Evolutionary conservation across 768 basidiomycete genomes (phyloP), one percentile per base, ranked within the genome.

Genomic region (Boletus rubropictus): DNA sequence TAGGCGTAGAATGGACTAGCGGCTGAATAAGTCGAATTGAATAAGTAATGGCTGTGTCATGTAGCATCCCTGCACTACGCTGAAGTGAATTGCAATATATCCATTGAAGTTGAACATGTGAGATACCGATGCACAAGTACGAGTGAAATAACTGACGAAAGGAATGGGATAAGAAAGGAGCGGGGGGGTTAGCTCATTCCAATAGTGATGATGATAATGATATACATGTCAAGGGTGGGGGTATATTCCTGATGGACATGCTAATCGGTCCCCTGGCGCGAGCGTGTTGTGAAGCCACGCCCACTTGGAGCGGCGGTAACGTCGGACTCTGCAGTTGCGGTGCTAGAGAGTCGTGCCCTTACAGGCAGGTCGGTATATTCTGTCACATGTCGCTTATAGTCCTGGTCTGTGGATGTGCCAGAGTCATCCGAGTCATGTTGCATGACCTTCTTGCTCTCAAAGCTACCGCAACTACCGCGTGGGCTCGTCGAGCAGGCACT

Each of bases 401-500:
- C 61, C 41, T 61, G 53, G 38, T 67, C 63, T 3, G 67, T 63
- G 18, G 60, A 59, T 18, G 59, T 59, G 41, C 58, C 57, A 31
- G 63, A 60, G 50, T 59, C 64, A 17, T 70, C 59, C 15, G 68
- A 64, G 45, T 60, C 57, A 17, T 48, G 56, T 37, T 57, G 54
- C 21, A 34, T 35, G 18, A 39, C 57, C 40, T 56, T 60, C 38
- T 55, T 65, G 46, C 53, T 55, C 27, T 68, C 65, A 43, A 65
- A 72, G 58, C 77, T 78, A 34, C 73, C 77, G 53, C 79, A 81
- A 59, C 84, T 86, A 37, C 70, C 77, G 1, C 84, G 78, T 11
- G 86, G 85, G 58, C 85, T 87, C 3, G 78, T 68, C 5, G 86
- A 89, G 64, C 86, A 89, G 28, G 89, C 89, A 53, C 88, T 90